phyloP scores from a whole-genome alignment of 805 yeast species.

The Ogataea corticis region DNA sequence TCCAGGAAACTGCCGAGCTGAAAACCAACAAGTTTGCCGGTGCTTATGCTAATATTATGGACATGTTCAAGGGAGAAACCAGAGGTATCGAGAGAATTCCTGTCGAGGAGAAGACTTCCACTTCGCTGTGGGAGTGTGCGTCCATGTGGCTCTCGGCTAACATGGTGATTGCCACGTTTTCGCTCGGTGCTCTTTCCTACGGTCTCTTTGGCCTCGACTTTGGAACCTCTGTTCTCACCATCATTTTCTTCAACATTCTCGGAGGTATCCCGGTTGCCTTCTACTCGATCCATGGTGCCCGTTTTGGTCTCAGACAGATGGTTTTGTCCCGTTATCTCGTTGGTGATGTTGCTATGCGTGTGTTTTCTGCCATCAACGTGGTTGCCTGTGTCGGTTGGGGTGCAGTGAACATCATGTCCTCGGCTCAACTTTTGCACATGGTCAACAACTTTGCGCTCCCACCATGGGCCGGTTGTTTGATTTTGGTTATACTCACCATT shows the following conservation, averaged over 20 bases:
- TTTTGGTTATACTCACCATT: conserved; percentile 67
- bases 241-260: conserved; percentile 69
- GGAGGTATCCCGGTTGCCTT: conserved; percentile 82
- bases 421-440: conserved; percentile 79
- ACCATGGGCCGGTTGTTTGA: conserved; percentile 87
- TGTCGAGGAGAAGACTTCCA: conserved; percentile 74
- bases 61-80: conserved; percentile 48
- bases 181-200: conserved; percentile 71
- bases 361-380: conserved; percentile 74
- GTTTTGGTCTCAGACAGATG: conserved; percentile 87
- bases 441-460: conserved; percentile 70
- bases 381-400: conserved; percentile 95
- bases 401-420: conserved; percentile 86
- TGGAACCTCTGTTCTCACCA: conserved; percentile 66
- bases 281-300: conserved; percentile 80
- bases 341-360: conserved; percentile 74
- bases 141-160: conserved; percentile 93
- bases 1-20: conserved; percentile 25
- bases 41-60: conserved; percentile 27
- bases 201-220: conserved; percentile 67
- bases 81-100: conserved; percentile 82
- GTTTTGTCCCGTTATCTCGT: conserved; percentile 72
- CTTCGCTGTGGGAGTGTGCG: conserved; percentile 66
- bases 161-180: conserved; percentile 78
- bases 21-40: conserved; percentile 13